Base-by-base conservation (phyloP, 352 stramenopile species). In the Pythium aquatile region DNA sequence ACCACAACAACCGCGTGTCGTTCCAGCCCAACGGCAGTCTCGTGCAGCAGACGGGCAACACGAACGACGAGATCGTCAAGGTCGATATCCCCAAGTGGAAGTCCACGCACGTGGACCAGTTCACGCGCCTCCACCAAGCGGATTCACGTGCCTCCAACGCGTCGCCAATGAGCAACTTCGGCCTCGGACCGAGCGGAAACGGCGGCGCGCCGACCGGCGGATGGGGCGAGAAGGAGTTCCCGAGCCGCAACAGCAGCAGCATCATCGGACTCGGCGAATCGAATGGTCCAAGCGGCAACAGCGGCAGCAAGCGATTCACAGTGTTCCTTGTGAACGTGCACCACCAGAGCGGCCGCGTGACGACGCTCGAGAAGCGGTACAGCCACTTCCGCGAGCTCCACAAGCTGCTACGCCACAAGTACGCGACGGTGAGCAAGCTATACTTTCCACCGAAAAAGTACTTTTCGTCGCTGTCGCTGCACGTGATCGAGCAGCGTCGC, bases 401-500 rank as follows among this genome's bases (percentile, higher is more conserved):
- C 75, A 92, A 93, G 68, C 65, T 78, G 52, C 69, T 95, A 49
- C 76, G 87, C 24, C 78, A 77, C 68, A 90, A 91, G 65, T 94
- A 94, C 67, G 81, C 82, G 0, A 85, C 81, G 0, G 85, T 95
- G 8, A 81, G 79, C 56, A 91, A 89, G 49, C 76, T 94, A 29
- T 91, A 90, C 58, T 95, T 95, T 59, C 87, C 87, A 8, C 87
- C 85, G 4, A 93, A 94, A 56, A 91, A 92, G 60, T 91, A 93
- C 63, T 95, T 95, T 63, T 83, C 89, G 69, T 94, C 85, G 49
- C 65, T 93, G n/a, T 95, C 87, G 33, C 72, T 95, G 14, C 81
- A 90, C 57, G 87, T 95, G 44, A 95, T 95, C 65, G 85, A 93
- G 67, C 87, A 95, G 60, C 83, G 87, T 13, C 83, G 85, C 14